Percentiles rank a stretch among this genome's conserved stretches.
These are phyloP conservation scores for Fusarium kyushuense DNA, from an alignment of 2,329 filamentous ascomycete genomes.

Conservation along the genomic window DNA sequence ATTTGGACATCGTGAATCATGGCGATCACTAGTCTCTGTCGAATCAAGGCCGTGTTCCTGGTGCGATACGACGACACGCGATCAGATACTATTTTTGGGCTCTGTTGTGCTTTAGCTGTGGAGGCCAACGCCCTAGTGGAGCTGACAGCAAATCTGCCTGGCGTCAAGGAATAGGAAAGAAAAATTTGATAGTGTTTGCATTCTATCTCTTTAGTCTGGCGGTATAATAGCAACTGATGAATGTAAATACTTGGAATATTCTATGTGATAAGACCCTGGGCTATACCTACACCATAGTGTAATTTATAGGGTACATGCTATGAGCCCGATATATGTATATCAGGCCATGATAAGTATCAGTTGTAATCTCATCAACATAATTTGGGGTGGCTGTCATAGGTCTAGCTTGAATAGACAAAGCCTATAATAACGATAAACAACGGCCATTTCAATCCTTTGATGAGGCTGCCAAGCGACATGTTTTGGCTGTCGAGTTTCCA, in stretches of 20 bases:
- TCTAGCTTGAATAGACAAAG: neutral
- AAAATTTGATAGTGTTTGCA: neutral
- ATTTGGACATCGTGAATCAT: conserved; percentile 13
- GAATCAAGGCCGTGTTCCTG: conserved; percentile 36
- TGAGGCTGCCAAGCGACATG: neutral
- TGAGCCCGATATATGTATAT: neutral
- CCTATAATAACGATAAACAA: neutral
- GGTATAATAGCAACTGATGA: neutral
- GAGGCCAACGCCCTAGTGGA: conserved; percentile 14
- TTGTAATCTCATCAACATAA: neutral
- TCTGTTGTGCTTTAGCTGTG: conserved; percentile 6
- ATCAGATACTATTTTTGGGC: conserved; percentile 46
- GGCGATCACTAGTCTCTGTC: conserved; percentile 19
- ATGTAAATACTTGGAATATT: neutral
- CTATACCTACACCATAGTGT: neutral
- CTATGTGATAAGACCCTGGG: neutral
- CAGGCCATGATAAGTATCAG: neutral
- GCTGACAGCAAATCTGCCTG: neutral
- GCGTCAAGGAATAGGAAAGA: neutral
- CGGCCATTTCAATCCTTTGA: neutral
- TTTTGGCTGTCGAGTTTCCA: neutral
- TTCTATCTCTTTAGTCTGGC: neutral
- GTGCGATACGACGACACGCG: conserved; percentile 41
- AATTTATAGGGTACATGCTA: neutral
- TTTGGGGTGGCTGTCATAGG: neutral